These are phyloP conservation scores for Plasmodium inui DNA, from an alignment of 169 alveolate genomes.

Conservation along the genomic window DNA sequence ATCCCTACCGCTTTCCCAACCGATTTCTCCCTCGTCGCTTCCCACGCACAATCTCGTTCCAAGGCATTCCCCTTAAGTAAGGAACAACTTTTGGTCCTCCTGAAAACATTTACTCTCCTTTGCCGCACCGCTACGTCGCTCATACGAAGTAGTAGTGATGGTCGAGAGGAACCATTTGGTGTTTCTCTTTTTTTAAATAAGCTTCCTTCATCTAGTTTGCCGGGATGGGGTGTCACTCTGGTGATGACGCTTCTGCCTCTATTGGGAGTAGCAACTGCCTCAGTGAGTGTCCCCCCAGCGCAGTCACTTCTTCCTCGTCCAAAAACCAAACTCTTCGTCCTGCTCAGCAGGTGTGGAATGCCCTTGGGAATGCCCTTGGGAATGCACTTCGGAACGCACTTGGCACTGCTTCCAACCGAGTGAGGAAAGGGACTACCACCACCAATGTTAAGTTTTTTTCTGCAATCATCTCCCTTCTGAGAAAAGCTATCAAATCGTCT, in stretches of 20 bases:
- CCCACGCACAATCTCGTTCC: neutral
- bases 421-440: neutral
- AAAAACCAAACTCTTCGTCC: constrained; percentile 23
- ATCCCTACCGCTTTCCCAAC: neutral
- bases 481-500: neutral
- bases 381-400: neutral
- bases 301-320: neutral
- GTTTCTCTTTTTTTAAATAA: neutral
- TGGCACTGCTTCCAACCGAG: neutral
- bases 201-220: neutral
- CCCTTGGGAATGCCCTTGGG: neutral
- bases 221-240: neutral
- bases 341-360: neutral
- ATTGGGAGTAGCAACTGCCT: neutral
- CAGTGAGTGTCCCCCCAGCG: neutral
- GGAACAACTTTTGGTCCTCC: constrained; percentile 8
- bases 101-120: constrained; percentile 6
- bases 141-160: neutral
- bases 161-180: neutral
- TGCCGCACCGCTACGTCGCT: neutral
- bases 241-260: neutral
- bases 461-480: neutral
- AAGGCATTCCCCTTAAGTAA: constrained; percentile 3
- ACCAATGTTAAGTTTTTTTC: neutral
- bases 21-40: neutral